These are phyloP conservation scores for Aspergillus saccharolyticus DNA, from an alignment of 495 filamentous ascomycete genomes.

Conservation along the genomic window DNA sequence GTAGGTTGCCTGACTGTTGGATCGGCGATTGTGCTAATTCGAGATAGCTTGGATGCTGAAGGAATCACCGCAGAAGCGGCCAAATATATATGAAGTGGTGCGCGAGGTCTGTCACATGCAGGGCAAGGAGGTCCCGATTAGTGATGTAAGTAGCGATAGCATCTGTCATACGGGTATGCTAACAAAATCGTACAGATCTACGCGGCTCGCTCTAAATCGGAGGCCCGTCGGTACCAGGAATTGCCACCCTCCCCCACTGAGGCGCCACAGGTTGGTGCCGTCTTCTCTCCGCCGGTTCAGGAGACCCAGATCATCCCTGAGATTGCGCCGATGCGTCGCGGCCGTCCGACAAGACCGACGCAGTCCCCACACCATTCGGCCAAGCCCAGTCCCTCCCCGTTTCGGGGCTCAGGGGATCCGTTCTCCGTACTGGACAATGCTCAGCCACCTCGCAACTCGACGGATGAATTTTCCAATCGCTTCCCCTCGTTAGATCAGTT, in stretches of 20 bases:
- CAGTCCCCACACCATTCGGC: conserved; percentile 37
- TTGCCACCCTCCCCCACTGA: conserved; percentile 51
- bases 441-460: conserved; percentile 42
- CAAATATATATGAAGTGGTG: conserved; percentile 91
- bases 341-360: conserved; percentile 62
- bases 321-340: conserved; percentile 90
- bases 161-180: background rate
- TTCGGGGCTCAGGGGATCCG: conserved; percentile 67
- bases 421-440: conserved; percentile 79
- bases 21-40: conserved; percentile 8
- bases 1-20: conserved; percentile 44
- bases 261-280: conserved; percentile 63
- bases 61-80: conserved; percentile 74
- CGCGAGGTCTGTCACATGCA: conserved; percentile 84
- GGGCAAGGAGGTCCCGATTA: conserved; percentile 80
- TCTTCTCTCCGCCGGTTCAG: conserved; percentile 59
- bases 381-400: conserved; percentile 70
- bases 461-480: conserved; percentile 75
- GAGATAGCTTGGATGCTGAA: conserved; percentile 79
- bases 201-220: conserved; percentile 59
- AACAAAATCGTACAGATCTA: conserved; percentile 65
- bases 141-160: conserved; percentile 62
- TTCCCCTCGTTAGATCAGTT: conserved; percentile 96
- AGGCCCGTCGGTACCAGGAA: conserved; percentile 56
- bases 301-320: conserved; percentile 75